These are phyloP conservation scores for Phylloporus sp. DNA, from an alignment of 768 basidiomycete species.

Conservation along the genomic window DNA sequence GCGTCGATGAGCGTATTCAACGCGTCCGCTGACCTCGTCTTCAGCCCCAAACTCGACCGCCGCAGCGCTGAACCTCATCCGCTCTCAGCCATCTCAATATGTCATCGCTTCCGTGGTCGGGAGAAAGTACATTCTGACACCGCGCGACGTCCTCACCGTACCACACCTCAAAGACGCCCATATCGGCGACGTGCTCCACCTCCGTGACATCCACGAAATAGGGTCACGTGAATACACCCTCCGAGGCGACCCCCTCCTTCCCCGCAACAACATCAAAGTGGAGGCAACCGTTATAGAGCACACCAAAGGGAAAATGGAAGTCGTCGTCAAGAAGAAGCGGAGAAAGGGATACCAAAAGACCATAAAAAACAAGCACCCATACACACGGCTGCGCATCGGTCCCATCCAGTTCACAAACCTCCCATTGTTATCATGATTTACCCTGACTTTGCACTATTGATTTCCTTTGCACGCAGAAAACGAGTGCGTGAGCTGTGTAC, in stretches of 20 bases:
- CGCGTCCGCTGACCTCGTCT: constrained; percentile 12
- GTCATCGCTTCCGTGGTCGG: constrained; percentile 85
- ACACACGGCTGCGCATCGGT: constrained; percentile 91
- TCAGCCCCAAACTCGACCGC: constrained; percentile 40
- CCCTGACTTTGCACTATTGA: no score
- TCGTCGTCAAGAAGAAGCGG: constrained; percentile 93
- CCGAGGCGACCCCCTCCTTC: constrained; percentile 69
- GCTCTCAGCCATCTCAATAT: constrained; percentile 90
- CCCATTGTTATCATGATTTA: constrained; percentile 28
- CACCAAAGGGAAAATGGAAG: constrained; percentile 91
- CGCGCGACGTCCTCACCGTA: constrained; percentile 89
- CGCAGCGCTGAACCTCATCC: constrained; percentile 72
- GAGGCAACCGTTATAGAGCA: constrained; percentile 95
- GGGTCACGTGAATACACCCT: constrained; percentile 95
- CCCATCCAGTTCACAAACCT: constrained; percentile 53
- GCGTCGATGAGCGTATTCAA: neutral
- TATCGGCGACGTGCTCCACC: constrained; percentile 78
- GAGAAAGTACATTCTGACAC: constrained; percentile 82
- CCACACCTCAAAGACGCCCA: constrained; percentile 81
- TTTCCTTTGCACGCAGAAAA: no score
- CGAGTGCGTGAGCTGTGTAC: no score
- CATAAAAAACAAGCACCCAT: constrained; percentile 89
- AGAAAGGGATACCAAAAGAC: constrained; percentile 98
- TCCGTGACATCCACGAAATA: constrained; percentile 88
- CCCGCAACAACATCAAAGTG: constrained; percentile 61